Percentiles rank a stretch among this genome's conserved stretches.
Evolutionary conservation across 495 filamentous ascomycete species (phyloP).

Genomic region (Neurospora terricola): DNA sequence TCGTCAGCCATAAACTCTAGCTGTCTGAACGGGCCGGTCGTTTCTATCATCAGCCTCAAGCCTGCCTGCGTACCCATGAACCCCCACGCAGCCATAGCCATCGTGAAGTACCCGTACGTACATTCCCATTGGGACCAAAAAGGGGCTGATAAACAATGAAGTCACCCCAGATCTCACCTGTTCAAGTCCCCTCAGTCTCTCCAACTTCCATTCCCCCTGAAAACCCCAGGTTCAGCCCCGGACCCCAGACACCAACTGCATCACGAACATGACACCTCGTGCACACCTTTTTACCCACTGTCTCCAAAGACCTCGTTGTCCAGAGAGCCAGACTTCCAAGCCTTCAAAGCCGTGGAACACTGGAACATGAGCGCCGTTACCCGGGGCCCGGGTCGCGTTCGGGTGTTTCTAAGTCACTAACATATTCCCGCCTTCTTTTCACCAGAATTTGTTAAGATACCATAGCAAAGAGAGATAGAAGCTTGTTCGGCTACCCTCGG

Average conservation of each 20-base stretch:
- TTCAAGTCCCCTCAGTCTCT: not conserved
- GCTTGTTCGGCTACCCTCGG: conserved; percentile 5
- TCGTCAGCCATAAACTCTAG: too few relatives aligned
- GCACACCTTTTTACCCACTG: not conserved
- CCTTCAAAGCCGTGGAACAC: not conserved
- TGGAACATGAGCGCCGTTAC: not conserved
- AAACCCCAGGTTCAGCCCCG: not conserved
- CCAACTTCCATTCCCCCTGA: not conserved
- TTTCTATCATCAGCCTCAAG: too few relatives aligned
- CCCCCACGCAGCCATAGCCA: not conserved
- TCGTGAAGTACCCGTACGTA: not conserved
- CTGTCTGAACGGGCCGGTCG: too few relatives aligned
- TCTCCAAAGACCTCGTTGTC: not conserved
- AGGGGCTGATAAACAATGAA: not conserved
- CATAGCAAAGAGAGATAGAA: not conserved
- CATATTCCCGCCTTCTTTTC: not conserved
- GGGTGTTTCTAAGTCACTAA: not conserved
- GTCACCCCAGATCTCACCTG: not conserved
- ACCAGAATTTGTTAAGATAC: not conserved
- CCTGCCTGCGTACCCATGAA: too few relatives aligned
- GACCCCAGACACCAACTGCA: not conserved
- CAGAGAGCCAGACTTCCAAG: not conserved
- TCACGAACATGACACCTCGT: not conserved
- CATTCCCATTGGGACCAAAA: not conserved
- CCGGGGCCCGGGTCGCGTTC: not conserved